These are phyloP conservation scores for Leccinum subrobustum DNA, from an alignment of 1,284 basidiomycete species.

Conservation along the genomic window DNA sequence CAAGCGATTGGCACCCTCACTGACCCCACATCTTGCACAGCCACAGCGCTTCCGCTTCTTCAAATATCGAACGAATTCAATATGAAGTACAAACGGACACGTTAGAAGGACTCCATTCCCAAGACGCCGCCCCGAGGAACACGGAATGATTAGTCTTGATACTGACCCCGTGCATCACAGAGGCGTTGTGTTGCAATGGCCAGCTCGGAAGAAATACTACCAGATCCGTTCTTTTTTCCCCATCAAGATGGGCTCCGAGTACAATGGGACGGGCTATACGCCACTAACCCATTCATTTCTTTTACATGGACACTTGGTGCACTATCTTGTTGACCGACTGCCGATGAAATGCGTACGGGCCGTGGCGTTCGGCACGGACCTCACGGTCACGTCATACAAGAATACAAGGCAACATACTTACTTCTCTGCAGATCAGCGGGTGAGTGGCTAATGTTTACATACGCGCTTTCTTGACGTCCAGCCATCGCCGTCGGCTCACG, in stretches of 20 bases:
- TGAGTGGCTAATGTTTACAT: neutral
- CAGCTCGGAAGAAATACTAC: neutral
- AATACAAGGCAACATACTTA: neutral
- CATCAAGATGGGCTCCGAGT: neutral
- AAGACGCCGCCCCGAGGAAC: neutral
- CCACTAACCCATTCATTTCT: neutral
- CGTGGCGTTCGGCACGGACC: neutral
- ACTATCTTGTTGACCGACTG: neutral
- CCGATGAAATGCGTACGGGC: neutral
- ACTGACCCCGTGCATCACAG: neutral
- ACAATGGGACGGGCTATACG: neutral
- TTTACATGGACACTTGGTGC: neutral
- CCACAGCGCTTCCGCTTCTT: neutral
- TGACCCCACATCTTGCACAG: neutral
- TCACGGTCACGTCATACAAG: neutral
- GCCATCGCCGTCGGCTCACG: neutral
- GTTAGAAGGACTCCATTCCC: neutral
- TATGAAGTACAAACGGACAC: neutral
- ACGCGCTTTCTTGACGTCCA: neutral
- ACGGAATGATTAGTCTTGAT: neutral
- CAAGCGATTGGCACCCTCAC: neutral
- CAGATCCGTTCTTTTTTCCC: neutral
- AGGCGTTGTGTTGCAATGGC: neutral
- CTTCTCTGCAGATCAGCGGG: neutral
- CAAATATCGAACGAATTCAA: neutral